Base-by-base conservation (phyloP, 176 grass and related monocot genomes). In the Chloris gayana region DNA sequence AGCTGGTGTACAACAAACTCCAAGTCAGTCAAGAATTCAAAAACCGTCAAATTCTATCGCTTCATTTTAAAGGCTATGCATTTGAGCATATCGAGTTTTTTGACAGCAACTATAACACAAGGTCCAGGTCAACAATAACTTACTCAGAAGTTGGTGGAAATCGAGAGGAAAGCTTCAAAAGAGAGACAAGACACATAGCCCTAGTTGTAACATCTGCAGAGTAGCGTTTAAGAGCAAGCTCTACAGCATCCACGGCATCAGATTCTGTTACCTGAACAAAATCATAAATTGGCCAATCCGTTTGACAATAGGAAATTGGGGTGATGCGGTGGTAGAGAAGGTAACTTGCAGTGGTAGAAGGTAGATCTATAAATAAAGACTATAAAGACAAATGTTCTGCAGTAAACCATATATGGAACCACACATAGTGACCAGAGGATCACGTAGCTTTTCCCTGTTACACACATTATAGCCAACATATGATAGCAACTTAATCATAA, bases 91-190 rank as follows among this genome's bases (percentile, higher is more conserved):
- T 4, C 8, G 18, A 46, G 74, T 37, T 77, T 47, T 64, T 77
- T 77, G 21, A 38, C 13, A 38, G 64, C 17, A 11, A 22, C 21
- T 54, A 79, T 54, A 31, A 57, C 57, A 57, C 47, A 73, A 89
- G 29, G 21, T 73, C 60, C 46, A 85, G 67, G 51, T 82, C 15
- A 61, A 70, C 46, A 63, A 85, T 70, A 81, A 67, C 90, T 88
- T 96, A 99, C 97, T 88, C 84, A 35, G 97, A 91, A 63, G 91
- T 96, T 72, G 85, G 88, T 58, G 90, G 91, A 84, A 99, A 96
- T 60, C 97, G 93, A 6, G 97, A 96, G 44, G 97, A 95, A 39
- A 99, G 88, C 86, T 99, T 99, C 82, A 99, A 87, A 72, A 99
- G 90, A 84, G 91, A 81, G 81, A 99, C 80, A 68, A 99, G 90